phyloP scores from a whole-genome alignment of 73 alveolate genomes.

The Paramecium biaurelia region DNA sequence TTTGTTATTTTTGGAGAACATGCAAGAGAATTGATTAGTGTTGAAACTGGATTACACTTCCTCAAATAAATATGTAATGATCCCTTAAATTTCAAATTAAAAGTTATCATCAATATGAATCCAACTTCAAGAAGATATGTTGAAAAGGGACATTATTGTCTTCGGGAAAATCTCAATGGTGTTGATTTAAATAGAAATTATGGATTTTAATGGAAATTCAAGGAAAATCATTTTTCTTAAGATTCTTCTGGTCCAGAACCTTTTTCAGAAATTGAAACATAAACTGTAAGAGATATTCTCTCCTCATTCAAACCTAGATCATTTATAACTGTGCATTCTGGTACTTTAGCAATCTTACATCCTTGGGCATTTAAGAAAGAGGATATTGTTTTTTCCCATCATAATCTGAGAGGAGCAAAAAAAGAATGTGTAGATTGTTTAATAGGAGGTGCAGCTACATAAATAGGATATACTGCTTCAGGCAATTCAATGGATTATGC shows the following conservation, averaged over 20 bases:
- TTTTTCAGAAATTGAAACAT: slow-evolving; percentile 73
- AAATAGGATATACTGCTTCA: slow-evolving; percentile 63
- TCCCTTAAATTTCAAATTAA: not conserved
- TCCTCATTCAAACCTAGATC: slow-evolving; percentile 58
- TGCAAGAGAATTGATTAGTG: slow-evolving; percentile 72
- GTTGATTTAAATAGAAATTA: slow-evolving; percentile 78
- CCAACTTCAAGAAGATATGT: slow-evolving; percentile 69
- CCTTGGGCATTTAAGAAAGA: slow-evolving; percentile 64
- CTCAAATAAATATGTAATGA: slow-evolving; percentile 42
- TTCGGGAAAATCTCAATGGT: slow-evolving; percentile 66
- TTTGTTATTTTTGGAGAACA: slow-evolving; percentile 74
- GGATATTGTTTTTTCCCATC: not conserved
- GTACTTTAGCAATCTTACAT: slow-evolving; percentile 54
- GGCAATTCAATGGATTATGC: slow-evolving; percentile 75
- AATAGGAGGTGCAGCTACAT: slow-evolving; percentile 68
- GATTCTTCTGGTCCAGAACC: slow-evolving; percentile 67
- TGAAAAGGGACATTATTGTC: slow-evolving; percentile 70
- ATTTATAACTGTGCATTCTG: slow-evolving; percentile 69
- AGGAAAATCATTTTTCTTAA: not conserved
- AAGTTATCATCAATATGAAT: slow-evolving; percentile 65
- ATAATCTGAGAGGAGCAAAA: not conserved
- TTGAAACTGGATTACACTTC: slow-evolving; percentile 69
- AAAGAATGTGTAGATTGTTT: slow-evolving; percentile 24
- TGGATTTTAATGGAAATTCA: slow-evolving; percentile 66
- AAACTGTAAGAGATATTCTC: slow-evolving; percentile 41